Conservation (phyloP, 1,284 basidiomycete species). For the Microbotryum scabiosae region DNA sequence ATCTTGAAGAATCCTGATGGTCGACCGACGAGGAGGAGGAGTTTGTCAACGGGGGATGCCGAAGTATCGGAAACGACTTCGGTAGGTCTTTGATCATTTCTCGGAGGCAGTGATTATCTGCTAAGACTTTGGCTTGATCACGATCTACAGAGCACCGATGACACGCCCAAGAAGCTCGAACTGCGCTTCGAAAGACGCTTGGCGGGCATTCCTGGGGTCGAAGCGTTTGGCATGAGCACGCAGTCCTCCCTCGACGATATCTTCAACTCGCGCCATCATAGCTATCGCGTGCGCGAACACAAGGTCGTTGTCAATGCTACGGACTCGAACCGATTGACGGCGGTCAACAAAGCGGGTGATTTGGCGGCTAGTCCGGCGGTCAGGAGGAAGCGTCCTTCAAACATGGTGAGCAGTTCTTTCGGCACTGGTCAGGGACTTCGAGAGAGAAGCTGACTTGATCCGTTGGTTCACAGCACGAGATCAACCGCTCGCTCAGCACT, state of each 20-base stretch:
- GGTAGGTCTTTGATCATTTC: background rate
- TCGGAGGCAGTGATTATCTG: too few species aligned
- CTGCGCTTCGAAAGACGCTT: conserved; percentile 16
- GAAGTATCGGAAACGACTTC: conserved; percentile 14
- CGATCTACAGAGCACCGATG: conserved; percentile 8
- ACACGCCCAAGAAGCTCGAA: conserved; percentile 18
- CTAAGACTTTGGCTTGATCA: background rate
- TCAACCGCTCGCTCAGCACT: conserved; percentile 16
- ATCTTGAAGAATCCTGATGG: background rate
- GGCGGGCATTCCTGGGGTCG: conserved; percentile 4
- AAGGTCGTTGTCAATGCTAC: conserved; percentile 16
- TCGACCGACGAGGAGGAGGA: conserved; percentile 6
- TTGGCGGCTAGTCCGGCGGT: conserved; percentile 75
- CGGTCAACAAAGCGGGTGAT: conserved; percentile 53
- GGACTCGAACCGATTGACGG: background rate
- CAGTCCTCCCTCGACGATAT: conserved; percentile 23
- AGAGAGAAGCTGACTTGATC: background rate
- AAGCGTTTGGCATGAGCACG: background rate
- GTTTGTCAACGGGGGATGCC: conserved; percentile 22
- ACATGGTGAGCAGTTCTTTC: conserved; percentile 58
- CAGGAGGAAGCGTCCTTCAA: conserved; percentile 76
- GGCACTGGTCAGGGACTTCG: background rate
- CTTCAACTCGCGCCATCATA: conserved; percentile 25
- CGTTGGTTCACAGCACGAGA: conserved; percentile 7
- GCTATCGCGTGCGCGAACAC: conserved; percentile 27